Conservation (phyloP, 2,329 filamentous ascomycete species). For the Beauveria rudraprayagi region DNA sequence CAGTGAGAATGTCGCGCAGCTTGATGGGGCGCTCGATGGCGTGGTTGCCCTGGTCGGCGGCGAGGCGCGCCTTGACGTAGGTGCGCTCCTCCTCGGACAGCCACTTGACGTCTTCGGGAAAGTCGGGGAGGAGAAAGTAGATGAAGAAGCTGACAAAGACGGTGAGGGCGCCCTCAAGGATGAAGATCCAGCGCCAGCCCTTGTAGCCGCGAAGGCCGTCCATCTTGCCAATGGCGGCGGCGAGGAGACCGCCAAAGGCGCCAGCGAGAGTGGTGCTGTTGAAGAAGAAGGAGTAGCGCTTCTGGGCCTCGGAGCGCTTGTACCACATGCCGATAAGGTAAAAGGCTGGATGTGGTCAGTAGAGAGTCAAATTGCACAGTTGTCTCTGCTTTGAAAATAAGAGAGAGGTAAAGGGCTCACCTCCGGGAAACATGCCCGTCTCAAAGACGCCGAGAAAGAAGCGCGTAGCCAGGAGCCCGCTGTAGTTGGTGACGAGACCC, state of each 20-base stretch:
- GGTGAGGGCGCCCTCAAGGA: slow-evolving; percentile 64
- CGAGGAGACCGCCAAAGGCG: slow-evolving; percentile 79
- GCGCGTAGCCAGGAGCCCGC: slow-evolving; percentile 66
- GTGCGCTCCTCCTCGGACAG: slow-evolving; percentile 59
- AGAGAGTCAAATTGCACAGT: slow-evolving; percentile 20
- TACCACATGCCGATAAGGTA: slow-evolving; percentile 88
- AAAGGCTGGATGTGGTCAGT: slow-evolving; percentile 37
- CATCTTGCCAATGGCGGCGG: slow-evolving; percentile 86
- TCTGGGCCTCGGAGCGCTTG: slow-evolving; percentile 76
- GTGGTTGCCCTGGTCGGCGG: slow-evolving; percentile 59
- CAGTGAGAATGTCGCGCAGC: slow-evolving; percentile 47
- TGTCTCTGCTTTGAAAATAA: neutral
- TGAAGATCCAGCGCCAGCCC: slow-evolving; percentile 79
- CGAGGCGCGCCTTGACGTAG: slow-evolving; percentile 59
- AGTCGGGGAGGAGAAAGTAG: slow-evolving; percentile 64
- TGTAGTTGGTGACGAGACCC: slow-evolving; percentile 70
- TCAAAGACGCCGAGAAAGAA: slow-evolving; percentile 80
- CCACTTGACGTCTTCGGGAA: slow-evolving; percentile 69
- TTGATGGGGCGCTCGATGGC: slow-evolving; percentile 56
- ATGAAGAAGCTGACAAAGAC: slow-evolving; percentile 53
- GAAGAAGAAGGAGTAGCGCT: slow-evolving; percentile 92
- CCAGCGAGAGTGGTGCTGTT: slow-evolving; percentile 69
- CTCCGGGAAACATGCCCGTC: slow-evolving; percentile 59
- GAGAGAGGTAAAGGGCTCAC: slow-evolving; percentile 17
- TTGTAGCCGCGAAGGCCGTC: slow-evolving; percentile 57